These are phyloP conservation scores for Cladosporium sp. DNA, from an alignment of 2,329 filamentous ascomycete genomes.

Conservation along the genomic window DNA sequence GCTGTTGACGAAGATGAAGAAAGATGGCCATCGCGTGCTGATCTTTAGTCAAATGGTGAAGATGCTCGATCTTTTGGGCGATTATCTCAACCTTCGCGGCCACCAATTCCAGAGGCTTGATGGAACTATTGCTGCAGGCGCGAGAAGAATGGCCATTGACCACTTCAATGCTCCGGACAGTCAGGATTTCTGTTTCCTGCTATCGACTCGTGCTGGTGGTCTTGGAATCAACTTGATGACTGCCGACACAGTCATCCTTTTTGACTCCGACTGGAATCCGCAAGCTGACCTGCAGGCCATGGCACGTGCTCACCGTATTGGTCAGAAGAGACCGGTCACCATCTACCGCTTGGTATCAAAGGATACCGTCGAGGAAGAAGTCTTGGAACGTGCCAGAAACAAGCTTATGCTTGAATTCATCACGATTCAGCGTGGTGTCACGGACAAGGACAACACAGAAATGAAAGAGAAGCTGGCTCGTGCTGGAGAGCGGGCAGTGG, in stretches of 20 bases:
- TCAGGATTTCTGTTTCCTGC: conserved; percentile 90
- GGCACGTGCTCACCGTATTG: conserved; percentile 96
- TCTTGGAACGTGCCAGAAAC: conserved; percentile 91
- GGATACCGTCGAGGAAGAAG: conserved; percentile 96
- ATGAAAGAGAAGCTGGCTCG: conserved; percentile 73
- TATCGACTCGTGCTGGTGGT: conserved; percentile 92
- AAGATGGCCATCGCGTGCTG: conserved; percentile 88
- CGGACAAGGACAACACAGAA: conserved; percentile 71
- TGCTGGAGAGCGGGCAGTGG: conserved; percentile 56
- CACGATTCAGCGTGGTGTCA: conserved; percentile 94
- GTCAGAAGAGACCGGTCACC: conserved; percentile 91
- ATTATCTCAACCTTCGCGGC: conserved; percentile 88
- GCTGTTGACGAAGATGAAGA: conserved; percentile 87
- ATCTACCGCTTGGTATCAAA: conserved; percentile 96
- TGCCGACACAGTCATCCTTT: conserved; percentile 94
- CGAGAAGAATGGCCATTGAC: conserved; percentile 89
- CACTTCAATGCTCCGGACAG: conserved; percentile 98
- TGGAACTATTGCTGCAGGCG: conserved; percentile 84
- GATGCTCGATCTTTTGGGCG: conserved; percentile 92
- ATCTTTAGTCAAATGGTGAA: conserved; percentile 99
- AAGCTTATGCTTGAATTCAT: conserved; percentile 97
- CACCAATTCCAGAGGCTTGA: conserved; percentile 94
- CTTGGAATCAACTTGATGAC: conserved; percentile 99
- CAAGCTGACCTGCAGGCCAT: conserved; percentile 97
- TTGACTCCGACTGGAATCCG: conserved; percentile 98